These are phyloP conservation scores for Wickerhamiella musiphila DNA, from an alignment of 805 yeast genomes.

Conservation along the genomic window DNA sequence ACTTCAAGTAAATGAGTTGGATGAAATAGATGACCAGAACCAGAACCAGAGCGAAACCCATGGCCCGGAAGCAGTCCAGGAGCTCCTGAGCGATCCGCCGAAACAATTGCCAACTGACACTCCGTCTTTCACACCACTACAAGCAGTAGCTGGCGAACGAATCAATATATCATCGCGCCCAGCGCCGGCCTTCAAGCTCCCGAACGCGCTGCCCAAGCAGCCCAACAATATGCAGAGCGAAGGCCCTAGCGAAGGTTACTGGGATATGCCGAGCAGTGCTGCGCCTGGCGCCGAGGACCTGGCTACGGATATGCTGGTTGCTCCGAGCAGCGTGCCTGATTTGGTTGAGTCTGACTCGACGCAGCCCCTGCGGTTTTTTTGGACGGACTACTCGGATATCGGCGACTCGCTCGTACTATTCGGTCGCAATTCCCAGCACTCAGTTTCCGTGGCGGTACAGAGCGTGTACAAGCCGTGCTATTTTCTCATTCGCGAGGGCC, in stretches of 20 bases:
- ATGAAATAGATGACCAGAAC: too few relatives aligned
- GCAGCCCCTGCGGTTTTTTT: slow-evolving; percentile 70
- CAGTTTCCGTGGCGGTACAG: slow-evolving; percentile 58
- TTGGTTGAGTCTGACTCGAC: slow-evolving; percentile 18
- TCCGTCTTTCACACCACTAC: too few relatives aligned
- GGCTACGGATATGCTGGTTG: neutral
- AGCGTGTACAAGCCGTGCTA: slow-evolving; percentile 56
- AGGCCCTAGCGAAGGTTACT: neutral
- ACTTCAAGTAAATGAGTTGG: neutral
- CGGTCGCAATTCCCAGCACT: slow-evolving; percentile 49
- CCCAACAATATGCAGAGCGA: neutral
- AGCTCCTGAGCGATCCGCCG: too few relatives aligned
- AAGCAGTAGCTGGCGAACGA: too few relatives aligned
- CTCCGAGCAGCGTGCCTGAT: neutral
- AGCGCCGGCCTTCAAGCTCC: neutral
- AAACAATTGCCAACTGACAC: too few relatives aligned
- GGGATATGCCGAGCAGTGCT: neutral
- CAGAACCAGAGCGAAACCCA: too few relatives aligned
- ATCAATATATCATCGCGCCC: too few relatives aligned
- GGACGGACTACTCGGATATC: slow-evolving; percentile 79
- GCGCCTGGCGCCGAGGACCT: neutral
- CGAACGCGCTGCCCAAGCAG: neutral
- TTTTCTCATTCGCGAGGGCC: slow-evolving; percentile 48
- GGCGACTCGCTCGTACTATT: slow-evolving; percentile 52
- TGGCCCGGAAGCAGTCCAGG: too few relatives aligned